Evolutionary conservation across 2,329 filamentous ascomycete species (phyloP).

Genomic region (Aspergillus udagawae): DNA sequence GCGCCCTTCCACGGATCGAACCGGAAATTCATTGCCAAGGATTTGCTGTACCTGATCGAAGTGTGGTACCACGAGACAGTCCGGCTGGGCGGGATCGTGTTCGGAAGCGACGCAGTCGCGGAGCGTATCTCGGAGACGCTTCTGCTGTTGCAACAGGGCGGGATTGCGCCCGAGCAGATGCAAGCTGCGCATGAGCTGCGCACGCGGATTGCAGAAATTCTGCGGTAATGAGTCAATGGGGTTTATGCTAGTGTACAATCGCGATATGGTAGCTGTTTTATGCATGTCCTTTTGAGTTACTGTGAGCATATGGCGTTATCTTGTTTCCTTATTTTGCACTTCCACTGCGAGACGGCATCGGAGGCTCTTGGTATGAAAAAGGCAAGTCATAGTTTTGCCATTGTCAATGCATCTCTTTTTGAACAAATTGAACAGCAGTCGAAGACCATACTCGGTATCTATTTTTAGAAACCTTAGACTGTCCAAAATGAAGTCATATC

Average conservation of each 20-base stretch:
- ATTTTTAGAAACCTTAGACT: not conserved
- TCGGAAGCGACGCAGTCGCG: constrained; percentile 59
- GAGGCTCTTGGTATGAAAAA: not conserved
- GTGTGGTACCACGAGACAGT: constrained; percentile 59
- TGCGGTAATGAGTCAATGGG: constrained; percentile 26
- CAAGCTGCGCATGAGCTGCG: constrained; percentile 40
- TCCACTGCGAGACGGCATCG: not conserved
- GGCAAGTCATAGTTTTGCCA: not conserved
- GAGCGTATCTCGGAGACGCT: constrained; percentile 45
- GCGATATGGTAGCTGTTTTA: not conserved
- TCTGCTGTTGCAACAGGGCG: constrained; percentile 42
- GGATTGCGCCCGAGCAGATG: constrained; percentile 36
- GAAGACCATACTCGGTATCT: no score
- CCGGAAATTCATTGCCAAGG: constrained; percentile 54
- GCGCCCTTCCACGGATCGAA: constrained; percentile 59
- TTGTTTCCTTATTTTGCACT: not conserved
- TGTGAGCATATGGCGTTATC: not conserved
- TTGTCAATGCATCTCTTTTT: not conserved
- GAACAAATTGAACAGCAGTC: not conserved
- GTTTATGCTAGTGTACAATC: not conserved
- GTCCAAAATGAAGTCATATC: not conserved
- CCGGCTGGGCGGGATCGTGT: constrained; percentile 51
- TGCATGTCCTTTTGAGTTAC: not conserved
- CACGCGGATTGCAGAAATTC: constrained; percentile 37
- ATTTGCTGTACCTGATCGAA: constrained; percentile 59